Conservation (phyloP, 352 stramenopile genomes). For the Pythium phragmiticola region DNA sequence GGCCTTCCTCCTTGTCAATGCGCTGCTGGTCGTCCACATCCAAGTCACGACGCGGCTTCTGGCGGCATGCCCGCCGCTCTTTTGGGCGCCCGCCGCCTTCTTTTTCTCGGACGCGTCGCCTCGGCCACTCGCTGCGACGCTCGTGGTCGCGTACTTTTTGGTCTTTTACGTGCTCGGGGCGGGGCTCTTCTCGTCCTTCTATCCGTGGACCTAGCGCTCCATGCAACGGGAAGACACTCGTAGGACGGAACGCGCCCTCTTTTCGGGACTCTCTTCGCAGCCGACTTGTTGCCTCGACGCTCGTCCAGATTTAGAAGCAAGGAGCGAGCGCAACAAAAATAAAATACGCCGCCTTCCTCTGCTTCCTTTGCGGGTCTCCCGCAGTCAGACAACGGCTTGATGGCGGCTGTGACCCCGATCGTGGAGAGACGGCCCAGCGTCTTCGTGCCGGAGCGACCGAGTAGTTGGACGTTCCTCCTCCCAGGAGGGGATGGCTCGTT, state of each 20-base stretch:
- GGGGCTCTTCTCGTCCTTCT: conserved; percentile 78
- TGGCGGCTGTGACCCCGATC: background rate
- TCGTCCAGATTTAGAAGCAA: too few relatives aligned
- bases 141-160: conserved; percentile 67
- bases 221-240: too few relatives aligned
- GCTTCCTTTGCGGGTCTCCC: too few relatives aligned
- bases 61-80: conserved; percentile 70
- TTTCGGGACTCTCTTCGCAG: too few relatives aligned
- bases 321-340: too few relatives aligned
- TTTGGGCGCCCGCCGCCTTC: conserved; percentile 64
- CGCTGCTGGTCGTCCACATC: conserved; percentile 79
- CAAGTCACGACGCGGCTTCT: conserved; percentile 85
- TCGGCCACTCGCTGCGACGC: conserved; percentile 25
- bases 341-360: too few relatives aligned
- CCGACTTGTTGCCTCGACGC: too few relatives aligned
- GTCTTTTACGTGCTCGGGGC: conserved; percentile 66
- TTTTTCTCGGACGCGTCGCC: conserved; percentile 1
- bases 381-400: background rate
- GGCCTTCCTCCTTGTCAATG: conserved; percentile 74
- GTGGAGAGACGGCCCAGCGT: background rate
- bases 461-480: conserved; percentile 11
- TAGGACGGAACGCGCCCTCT: too few relatives aligned
- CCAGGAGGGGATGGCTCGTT: conserved; percentile 15
- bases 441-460: background rate
- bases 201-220: conserved; percentile 58